Conservation (phyloP, 352 stramenopile species). For the Phytophthora crassamura region DNA sequence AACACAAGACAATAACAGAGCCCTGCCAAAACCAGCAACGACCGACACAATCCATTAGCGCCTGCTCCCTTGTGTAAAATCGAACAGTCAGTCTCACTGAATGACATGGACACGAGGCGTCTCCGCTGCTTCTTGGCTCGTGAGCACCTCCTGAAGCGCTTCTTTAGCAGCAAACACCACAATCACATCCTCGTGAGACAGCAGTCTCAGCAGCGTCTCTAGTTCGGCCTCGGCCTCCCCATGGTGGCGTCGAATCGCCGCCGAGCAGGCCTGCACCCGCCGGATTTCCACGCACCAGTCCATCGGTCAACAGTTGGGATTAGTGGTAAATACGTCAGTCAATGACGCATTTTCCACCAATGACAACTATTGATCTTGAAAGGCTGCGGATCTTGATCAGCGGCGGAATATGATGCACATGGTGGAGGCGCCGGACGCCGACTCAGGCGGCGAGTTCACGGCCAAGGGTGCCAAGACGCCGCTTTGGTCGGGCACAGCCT, state of each 20-base stretch:
- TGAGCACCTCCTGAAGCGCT: slow-evolving; percentile 32
- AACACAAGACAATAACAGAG: slow-evolving; percentile 1
- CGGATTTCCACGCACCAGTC: slow-evolving; percentile 18
- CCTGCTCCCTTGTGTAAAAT: neutral
- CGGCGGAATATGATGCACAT: slow-evolving; percentile 24
- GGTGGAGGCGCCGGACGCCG: slow-evolving; percentile 29
- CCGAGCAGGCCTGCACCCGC: slow-evolving; percentile 8
- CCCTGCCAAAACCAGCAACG: slow-evolving; percentile 15
- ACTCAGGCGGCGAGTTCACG: slow-evolving; percentile 13
- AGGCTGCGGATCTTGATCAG: slow-evolving; percentile 17
- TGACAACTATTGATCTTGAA: slow-evolving; percentile 40
- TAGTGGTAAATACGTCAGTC: too few species aligned
- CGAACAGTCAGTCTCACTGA: slow-evolving; percentile 11
- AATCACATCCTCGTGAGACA: slow-evolving; percentile 47
- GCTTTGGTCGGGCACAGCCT: slow-evolving; percentile 28
- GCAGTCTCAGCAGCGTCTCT: slow-evolving; percentile 24
- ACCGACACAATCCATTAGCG: slow-evolving; percentile 6
- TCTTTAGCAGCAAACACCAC: slow-evolving; percentile 54
- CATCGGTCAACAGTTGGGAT: too few species aligned
- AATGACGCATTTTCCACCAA: slow-evolving; percentile 17
- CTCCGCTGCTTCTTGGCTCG: neutral
- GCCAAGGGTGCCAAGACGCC: slow-evolving; percentile 13
- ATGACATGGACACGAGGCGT: slow-evolving; percentile 21
- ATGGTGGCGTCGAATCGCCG: slow-evolving; percentile 9
- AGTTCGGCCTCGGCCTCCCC: slow-evolving; percentile 1